Percentiles rank a stretch among this genome's conserved stretches.
Evolutionary conservation across 345 rosid species (phyloP).

Genomic region (Adansonia digitata): DNA sequence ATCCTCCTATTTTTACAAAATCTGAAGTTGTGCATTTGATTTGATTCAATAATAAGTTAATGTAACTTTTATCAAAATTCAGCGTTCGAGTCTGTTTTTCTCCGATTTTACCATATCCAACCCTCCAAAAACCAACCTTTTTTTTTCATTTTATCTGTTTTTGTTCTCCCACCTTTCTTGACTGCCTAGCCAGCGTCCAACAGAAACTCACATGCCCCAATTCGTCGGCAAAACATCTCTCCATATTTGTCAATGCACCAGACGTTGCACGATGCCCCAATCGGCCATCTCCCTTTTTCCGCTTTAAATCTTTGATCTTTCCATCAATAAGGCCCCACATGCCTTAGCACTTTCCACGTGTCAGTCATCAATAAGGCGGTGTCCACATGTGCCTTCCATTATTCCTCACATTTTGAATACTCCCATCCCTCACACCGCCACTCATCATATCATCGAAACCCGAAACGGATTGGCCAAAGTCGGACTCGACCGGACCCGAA

Average conservation of each 20-base stretch:
- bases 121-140: neutral
- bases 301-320: neutral
- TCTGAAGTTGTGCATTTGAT: neutral
- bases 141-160: neutral
- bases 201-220: conserved; percentile 9
- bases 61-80: no score
- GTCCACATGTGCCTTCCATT: conserved; percentile 9
- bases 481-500: conserved; percentile 7
- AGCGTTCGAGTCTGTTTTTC: no score
- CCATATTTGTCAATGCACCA: neutral
- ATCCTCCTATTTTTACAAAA: neutral
- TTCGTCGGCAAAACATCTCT: neutral
- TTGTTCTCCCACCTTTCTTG: neutral
- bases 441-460: neutral
- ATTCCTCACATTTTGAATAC: neutral
- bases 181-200: neutral
- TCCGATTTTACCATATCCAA: neutral
- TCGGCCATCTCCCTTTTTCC: neutral
- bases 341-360: conserved; percentile 25
- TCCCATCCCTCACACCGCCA: conserved; percentile 4
- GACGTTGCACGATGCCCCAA: neutral
- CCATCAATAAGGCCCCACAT: neutral
- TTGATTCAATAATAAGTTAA: no score
- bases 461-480: conserved; percentile 3
- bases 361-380: conserved; percentile 23